These are phyloP conservation scores for Holtermanniella nyarrowii DNA, from an alignment of 768 basidiomycete genomes.

Conservation along the genomic window DNA sequence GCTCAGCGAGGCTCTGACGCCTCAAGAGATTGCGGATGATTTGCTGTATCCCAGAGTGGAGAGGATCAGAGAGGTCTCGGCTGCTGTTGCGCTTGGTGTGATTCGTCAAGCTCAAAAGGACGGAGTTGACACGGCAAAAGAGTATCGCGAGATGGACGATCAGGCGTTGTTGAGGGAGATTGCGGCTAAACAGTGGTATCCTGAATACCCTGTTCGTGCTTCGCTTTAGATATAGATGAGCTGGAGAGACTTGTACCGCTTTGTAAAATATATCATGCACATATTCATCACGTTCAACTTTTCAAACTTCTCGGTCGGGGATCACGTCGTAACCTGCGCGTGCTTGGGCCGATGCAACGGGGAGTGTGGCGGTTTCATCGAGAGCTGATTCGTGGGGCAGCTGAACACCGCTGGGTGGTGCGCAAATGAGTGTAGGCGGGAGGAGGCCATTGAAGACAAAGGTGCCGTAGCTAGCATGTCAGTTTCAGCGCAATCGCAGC, in stretches of 20 bases:
- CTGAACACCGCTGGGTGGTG: conserved; percentile 44
- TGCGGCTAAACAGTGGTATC: background rate
- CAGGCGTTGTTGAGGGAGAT: background rate
- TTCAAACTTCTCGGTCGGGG: conserved; percentile 15
- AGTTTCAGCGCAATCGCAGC: conserved; percentile 2
- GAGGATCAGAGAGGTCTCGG: conserved; percentile 76
- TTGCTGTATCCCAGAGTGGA: conserved; percentile 76
- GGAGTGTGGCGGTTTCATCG: conserved; percentile 74
- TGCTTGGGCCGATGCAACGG: conserved; percentile 58
- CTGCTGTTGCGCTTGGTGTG: conserved; percentile 60
- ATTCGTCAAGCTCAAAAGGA: conserved; percentile 71
- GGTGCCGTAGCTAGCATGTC: conserved; percentile 64
- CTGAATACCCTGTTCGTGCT: background rate
- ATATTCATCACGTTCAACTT: no score
- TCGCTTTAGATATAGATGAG: background rate
- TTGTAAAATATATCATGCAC: no score
- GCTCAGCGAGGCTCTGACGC: conserved; percentile 60
- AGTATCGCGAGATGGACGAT: conserved; percentile 10
- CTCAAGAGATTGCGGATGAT: conserved; percentile 55
- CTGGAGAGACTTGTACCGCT: background rate
- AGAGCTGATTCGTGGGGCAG: conserved; percentile 56
- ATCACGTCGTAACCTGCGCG: conserved; percentile 74
- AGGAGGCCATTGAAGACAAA: conserved; percentile 88
- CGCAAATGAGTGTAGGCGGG: conserved; percentile 54
- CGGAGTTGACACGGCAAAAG: conserved; percentile 33